Conservation (phyloP, 495 filamentous ascomycete species). For the Penicillium macrosclerotiorum region DNA sequence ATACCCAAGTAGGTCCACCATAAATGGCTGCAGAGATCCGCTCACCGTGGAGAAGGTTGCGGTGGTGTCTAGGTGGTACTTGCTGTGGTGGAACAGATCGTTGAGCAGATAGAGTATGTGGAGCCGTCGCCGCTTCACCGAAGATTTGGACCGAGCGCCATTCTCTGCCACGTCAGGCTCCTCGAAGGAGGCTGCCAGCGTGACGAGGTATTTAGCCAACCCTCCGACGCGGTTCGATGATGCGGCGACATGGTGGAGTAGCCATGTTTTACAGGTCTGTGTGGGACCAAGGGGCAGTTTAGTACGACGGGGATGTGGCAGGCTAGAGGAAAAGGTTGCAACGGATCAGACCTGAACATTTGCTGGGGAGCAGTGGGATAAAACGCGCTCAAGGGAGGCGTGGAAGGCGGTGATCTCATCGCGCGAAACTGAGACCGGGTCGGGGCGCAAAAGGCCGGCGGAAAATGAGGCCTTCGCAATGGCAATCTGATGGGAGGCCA, state of each 20-base stretch:
- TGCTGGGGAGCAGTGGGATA: slow-evolving; percentile 71
- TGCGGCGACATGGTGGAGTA: slow-evolving; percentile 65
- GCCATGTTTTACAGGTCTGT: slow-evolving; percentile 87
- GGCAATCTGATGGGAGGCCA: slow-evolving; percentile 73
- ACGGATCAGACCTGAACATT: slow-evolving; percentile 92
- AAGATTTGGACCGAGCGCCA: slow-evolving; percentile 36
- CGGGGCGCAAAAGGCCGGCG: slow-evolving; percentile 70
- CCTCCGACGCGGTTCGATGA: slow-evolving; percentile 65
- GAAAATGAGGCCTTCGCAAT: slow-evolving; percentile 81
- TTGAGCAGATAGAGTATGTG: slow-evolving; percentile 81
- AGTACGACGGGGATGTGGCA: slow-evolving; percentile 33
- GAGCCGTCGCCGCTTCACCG: slow-evolving; percentile 66
- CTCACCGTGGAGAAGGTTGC: slow-evolving; percentile 53
- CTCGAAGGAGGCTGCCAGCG: slow-evolving; percentile 60
- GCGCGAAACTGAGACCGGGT: slow-evolving; percentile 66
- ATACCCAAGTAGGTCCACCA: slow-evolving; percentile 60
- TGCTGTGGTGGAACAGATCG: slow-evolving; percentile 78
- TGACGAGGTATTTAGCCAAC: slow-evolving; percentile 74
- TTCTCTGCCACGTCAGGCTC: slow-evolving; percentile 15
- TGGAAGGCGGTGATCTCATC: slow-evolving; percentile 75
- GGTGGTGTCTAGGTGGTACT: slow-evolving; percentile 51
- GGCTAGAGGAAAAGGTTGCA: slow-evolving; percentile 28
- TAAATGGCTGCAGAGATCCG: slow-evolving; percentile 55
- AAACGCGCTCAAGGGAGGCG: slow-evolving; percentile 59
- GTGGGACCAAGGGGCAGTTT: slow-evolving; percentile 41